These are phyloP conservation scores for Carex pumila DNA, from an alignment of 176 grass and related monocot species.

Conservation along the genomic window DNA sequence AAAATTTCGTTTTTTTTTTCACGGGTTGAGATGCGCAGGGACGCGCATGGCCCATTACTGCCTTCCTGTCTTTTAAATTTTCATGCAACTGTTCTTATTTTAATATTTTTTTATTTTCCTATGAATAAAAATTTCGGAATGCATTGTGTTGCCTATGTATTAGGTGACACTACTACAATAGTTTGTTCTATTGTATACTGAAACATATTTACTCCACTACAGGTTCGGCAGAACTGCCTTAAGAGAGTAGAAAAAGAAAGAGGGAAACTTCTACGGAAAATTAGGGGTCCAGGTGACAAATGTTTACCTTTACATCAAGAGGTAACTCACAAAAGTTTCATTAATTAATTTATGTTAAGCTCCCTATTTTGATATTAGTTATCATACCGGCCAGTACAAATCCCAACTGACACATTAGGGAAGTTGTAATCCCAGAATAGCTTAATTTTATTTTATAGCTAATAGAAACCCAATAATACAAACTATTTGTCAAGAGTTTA, in stretches of 20 bases:
- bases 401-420: background rate
- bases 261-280: slow-evolving; percentile 62
- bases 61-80: too few relatives aligned
- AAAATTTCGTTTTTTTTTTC: too few relatives aligned
- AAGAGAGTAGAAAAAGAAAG: slow-evolving; percentile 56
- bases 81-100: too few relatives aligned
- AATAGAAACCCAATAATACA: background rate
- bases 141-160: background rate
- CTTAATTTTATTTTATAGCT: background rate
- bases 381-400: background rate
- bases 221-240: slow-evolving; percentile 77
- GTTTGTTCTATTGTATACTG: too few relatives aligned
- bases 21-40: too few relatives aligned
- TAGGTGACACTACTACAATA: background rate
- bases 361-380: background rate
- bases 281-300: slow-evolving; percentile 30
- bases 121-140: too few relatives aligned
- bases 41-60: too few relatives aligned
- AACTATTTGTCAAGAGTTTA: slow-evolving; percentile 41
- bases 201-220: slow-evolving; percentile 3
- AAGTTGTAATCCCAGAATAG: background rate
- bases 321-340: slow-evolving; percentile 33
- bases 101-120: too few relatives aligned
- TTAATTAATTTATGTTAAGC: background rate
- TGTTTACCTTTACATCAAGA: slow-evolving; percentile 39